A percentile compares a stretch with the other conserved stretches of the same genome.
These are phyloP conservation scores for Mortierella polycephala DNA, from an alignment of 371 early-diverging fungal species.

Conservation along the genomic window DNA sequence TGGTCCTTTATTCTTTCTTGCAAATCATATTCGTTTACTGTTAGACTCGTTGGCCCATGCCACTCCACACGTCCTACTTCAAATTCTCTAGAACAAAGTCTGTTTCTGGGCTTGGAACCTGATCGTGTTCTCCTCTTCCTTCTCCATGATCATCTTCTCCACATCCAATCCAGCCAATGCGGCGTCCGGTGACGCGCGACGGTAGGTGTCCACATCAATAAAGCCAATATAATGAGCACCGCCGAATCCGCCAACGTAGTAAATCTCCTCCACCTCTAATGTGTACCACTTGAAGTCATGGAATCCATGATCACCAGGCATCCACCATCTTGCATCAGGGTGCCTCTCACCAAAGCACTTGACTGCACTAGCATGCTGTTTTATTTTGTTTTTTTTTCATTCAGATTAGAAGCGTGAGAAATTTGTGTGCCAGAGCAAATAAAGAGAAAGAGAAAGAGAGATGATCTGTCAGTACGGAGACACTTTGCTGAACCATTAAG, in stretches of 20 bases:
- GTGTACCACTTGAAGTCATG: slow-evolving; percentile 67
- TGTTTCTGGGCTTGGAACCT: background rate
- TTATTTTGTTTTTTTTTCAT: background rate
- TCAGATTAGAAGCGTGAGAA: background rate
- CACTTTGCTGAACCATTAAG: no score
- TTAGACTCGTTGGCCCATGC: background rate
- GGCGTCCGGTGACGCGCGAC: background rate
- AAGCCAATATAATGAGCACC: slow-evolving; percentile 55
- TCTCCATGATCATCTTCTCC: background rate
- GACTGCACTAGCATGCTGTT: slow-evolving; percentile 48
- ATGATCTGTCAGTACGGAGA: no score
- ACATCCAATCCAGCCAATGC: no score
- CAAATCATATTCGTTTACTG: no score
- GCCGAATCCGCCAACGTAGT: slow-evolving; percentile 70
- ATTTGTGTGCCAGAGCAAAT: background rate
- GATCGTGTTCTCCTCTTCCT: background rate
- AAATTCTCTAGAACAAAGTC: background rate
- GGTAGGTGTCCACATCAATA: slow-evolving; percentile 43
- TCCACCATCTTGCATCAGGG: slow-evolving; percentile 60
- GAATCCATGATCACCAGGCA: slow-evolving; percentile 49
- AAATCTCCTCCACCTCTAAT: slow-evolving; percentile 59
- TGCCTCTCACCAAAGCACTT: slow-evolving; percentile 57
- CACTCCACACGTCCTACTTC: background rate
- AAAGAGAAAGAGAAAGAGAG: background rate
- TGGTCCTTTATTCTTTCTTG: background rate